These are phyloP conservation scores for Backusella sp. DNA, from an alignment of 192 early-diverging fungal genomes.

Conservation along the genomic window DNA sequence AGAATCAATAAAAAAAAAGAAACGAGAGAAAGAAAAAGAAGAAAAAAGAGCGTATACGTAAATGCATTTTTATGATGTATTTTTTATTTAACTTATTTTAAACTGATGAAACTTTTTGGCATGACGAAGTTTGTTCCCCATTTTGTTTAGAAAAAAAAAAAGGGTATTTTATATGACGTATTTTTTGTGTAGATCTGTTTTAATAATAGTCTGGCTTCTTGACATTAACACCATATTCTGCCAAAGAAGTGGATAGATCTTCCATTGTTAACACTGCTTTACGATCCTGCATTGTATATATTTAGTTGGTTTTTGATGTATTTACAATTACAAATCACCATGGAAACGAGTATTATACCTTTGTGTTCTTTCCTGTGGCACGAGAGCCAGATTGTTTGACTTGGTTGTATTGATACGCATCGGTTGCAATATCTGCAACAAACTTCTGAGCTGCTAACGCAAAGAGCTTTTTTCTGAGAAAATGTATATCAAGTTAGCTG, in stretches of 20 bases:
- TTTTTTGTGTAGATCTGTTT: slow-evolving; percentile 24
- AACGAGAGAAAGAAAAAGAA: not conserved
- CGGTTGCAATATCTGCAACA: slow-evolving; percentile 80
- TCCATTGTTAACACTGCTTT: slow-evolving; percentile 92
- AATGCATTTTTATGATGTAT: not conserved
- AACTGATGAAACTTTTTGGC: slow-evolving; percentile 9
- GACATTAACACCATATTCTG: slow-evolving; percentile 92
- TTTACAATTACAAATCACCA: not conserved
- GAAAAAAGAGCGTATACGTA: not conserved
- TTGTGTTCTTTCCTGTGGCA: slow-evolving; percentile 36
- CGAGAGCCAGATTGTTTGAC: slow-evolving; percentile 62
- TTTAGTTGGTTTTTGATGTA: not conserved
- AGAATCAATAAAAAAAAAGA: not conserved
- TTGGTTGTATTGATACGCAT: slow-evolving; percentile 81
- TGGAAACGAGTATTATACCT: not conserved
- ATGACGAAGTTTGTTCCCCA: slow-evolving; percentile 1
- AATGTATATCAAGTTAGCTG: not conserved
- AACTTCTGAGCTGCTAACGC: slow-evolving; percentile 87
- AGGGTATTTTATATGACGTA: slow-evolving; percentile 6
- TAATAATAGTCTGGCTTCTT: slow-evolving; percentile 94
- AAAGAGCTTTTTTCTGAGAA: slow-evolving; percentile 69
- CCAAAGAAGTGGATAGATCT: slow-evolving; percentile 83
- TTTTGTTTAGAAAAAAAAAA: not conserved
- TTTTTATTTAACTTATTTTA: not conserved
- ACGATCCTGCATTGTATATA: slow-evolving; percentile 54